Base-by-base conservation (phyloP, 192 early-diverging fungal species). In the Podila minutissima region DNA sequence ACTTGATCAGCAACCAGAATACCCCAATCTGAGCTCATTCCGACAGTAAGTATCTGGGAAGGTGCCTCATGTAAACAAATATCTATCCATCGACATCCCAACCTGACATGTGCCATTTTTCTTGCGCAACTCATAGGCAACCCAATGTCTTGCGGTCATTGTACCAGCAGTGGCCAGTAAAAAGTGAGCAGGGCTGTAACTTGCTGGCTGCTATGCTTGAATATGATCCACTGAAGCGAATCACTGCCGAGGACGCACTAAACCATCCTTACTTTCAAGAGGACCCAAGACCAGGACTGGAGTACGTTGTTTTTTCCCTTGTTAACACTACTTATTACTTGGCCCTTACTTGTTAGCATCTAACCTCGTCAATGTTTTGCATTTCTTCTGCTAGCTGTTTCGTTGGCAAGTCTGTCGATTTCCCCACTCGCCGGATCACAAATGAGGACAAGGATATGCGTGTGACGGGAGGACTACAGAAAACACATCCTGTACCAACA, bases 201-300 rank as follows among this genome's bases (percentile, higher is more conserved):
- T 83, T 98, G 32, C 84, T 98, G 15, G 82, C 88, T 7, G 86
- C 87, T 7, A 69, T 98, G 79, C 85, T 98, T 6, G 93, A 92
- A 48, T 99, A 96, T 55, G 90, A 95, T 57, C 96, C 96, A 7
- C 83, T 83, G 63, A 85, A 89, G 28, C 83, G 97, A 7, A 91
- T 97, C 50, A 86, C 90, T 19, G 95, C 95, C 0, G 86, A 88
- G 26, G 88, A 91, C 50, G 97, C 97, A 1, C 76, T 96, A 11
- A 89, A 91, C 26, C 94, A 96, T 79, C 85, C 90, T 24, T 98
- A 95, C 63, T 97, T 97, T 66, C 83, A 85, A 48, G 96, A 97
- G 67, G 93, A 90, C 33, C 88, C 88, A 4, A 84, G 85, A 31
- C 90, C 90, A 10, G 83, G 85, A 19, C 81, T 88, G 63, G 85